Base-by-base conservation (phyloP, 2,329 filamentous ascomycete species). In the Cladosporium colombiae region DNA sequence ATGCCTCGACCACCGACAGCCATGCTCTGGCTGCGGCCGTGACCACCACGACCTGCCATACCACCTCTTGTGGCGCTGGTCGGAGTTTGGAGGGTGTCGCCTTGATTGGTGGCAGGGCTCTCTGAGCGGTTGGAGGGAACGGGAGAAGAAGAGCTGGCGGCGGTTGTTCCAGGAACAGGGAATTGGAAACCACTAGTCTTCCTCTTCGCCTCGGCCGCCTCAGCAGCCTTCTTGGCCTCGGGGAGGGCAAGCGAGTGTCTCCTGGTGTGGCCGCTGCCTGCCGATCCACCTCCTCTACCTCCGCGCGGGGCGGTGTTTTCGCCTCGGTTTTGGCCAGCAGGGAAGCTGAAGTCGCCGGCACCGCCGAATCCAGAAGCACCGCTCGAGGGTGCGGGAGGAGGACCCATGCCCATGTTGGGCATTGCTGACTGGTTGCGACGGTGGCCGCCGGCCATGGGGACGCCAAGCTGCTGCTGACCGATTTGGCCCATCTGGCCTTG, bases 361-460 rank as follows among this genome's bases (percentile, higher is more conserved):
- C 80, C 81, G 53, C 88, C 85, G 21, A 63, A 63, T 65, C 91
- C 92, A 65, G 94, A 91, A 62, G 93, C 88, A 70, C 89, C 89
- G 40, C 94, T 93, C 27, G 95, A 96, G 21, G 95, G 96, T 68
- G 95, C 95, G 5, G 75, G 75, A 25, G 75, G 75, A 65, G 95
- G 94, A 21, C 93, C 93, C 88, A 96, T 91, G 68, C 89, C 88
- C 86, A 97, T 92, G 74, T 92, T 95, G 60, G 95, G 93, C 71
- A 98, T 86, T 76, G 94, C 94, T 77, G 95, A 98, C 81, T 97
- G 94, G 84, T 98, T 98, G 83, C 95, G 93, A 79, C 95, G 93
- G 85, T 99, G 95, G 35, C 57, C 64, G 72, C 89, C 83, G 73
- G 89, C 90, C 87, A 94, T 88, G 65, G 87, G 85, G 40, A 91